phyloP scores from a whole-genome alignment of 208 protist genomes.

The Phytomonas serpens region DNA sequence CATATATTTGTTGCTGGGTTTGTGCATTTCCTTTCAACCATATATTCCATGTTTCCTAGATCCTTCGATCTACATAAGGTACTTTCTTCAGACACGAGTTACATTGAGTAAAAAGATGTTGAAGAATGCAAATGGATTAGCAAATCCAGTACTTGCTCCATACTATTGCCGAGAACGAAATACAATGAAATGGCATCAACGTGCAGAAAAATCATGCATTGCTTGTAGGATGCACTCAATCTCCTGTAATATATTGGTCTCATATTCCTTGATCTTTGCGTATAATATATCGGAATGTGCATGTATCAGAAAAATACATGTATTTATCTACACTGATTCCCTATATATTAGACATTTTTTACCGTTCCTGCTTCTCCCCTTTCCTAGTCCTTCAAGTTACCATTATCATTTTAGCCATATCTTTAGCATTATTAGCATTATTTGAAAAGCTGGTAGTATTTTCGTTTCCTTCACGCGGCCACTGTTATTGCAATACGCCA shows the following conservation, averaged over 20 bases:
- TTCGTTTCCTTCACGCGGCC: background rate
- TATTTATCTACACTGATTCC: background rate
- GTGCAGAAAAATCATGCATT: background rate
- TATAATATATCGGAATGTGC: background rate
- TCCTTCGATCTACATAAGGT: background rate
- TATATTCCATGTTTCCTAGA: background rate
- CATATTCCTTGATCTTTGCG: background rate
- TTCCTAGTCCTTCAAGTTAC: background rate
- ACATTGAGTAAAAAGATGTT: background rate
- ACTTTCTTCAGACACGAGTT: background rate
- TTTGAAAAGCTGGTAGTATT: background rate
- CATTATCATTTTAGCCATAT: background rate
- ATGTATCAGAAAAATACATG: background rate
- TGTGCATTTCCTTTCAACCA: background rate
- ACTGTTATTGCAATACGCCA: background rate
- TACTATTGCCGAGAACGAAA: background rate
- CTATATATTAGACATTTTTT: background rate
- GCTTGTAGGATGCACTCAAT: background rate
- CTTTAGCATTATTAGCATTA: slow-evolving; percentile 1
- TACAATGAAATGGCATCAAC: background rate
- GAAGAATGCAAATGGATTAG: background rate
- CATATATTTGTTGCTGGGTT: background rate
- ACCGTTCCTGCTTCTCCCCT: background rate
- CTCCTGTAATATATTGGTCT: background rate
- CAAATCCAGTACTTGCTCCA: background rate